Evolutionary conservation across 768 basidiomycete genomes (phyloP).

Genomic region (Hortiboletus flavorubellus): DNA sequence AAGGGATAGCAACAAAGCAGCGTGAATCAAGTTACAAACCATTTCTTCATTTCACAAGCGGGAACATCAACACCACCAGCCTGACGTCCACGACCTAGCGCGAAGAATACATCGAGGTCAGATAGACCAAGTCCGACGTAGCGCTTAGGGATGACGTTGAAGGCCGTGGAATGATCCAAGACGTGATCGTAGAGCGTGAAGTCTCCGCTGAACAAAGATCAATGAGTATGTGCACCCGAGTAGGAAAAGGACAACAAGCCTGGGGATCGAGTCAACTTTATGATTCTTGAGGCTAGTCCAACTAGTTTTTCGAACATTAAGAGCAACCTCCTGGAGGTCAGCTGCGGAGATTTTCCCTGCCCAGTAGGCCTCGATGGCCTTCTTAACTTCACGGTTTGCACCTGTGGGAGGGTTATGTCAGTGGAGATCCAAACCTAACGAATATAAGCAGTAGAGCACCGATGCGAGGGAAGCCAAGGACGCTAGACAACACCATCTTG

Average conservation of each 20-base stretch:
- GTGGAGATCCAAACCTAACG: background rate
- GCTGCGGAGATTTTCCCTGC: conserved; percentile 84
- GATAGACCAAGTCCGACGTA: conserved; percentile 85
- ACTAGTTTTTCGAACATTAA: conserved; percentile 82
- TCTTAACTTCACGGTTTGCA: conserved; percentile 93
- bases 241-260: conserved; percentile 46
- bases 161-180: conserved; percentile 92
- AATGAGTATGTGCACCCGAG: conserved; percentile 11
- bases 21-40: conserved; percentile 49
- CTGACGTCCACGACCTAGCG: conserved; percentile 99
- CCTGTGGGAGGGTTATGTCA: conserved; percentile 42
- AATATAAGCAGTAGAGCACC: conserved; percentile 29
- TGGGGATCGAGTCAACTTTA: conserved; percentile 89
- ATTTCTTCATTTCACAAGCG: conserved; percentile 99
- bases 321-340: conserved; percentile 83
- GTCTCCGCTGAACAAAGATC: conserved; percentile 67
- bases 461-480: conserved; percentile 92
- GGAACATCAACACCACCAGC: conserved; percentile 92
- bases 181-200: conserved; percentile 99
- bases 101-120: conserved; percentile 93
- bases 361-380: conserved; percentile 99
- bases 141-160: conserved; percentile 96
- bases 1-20: background rate
- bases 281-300: conserved; percentile 84
- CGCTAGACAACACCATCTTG: conserved; percentile 74